Evolutionary conservation across 345 rosid species (phyloP).

Genomic region (Eucalyptus rudis): DNA sequence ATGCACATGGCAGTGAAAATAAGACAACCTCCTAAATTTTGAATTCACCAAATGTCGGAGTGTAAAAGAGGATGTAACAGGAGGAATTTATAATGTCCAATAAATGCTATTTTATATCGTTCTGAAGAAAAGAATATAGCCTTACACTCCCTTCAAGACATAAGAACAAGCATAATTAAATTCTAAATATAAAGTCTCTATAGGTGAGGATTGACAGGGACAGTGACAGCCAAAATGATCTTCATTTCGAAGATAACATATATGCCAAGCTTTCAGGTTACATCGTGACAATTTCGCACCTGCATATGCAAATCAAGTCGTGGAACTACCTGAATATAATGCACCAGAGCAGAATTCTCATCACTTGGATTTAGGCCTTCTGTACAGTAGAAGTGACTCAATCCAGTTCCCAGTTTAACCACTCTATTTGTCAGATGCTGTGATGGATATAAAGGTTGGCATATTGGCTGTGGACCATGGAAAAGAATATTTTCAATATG

Average conservation of each 20-base stretch:
- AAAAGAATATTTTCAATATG: conserved; percentile 53
- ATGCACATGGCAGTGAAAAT: neutral
- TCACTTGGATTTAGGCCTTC: conserved; percentile 70
- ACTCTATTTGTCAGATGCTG: conserved; percentile 71
- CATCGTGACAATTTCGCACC: neutral
- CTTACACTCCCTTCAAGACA: neutral
- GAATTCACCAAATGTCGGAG: neutral
- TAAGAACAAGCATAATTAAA: neutral
- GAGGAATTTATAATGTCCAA: neutral
- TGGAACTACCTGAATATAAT: conserved; percentile 69
- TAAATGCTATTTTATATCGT: neutral
- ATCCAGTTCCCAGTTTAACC: conserved; percentile 55
- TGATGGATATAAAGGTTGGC: conserved; percentile 66
- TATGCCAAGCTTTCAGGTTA: neutral
- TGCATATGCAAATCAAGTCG: neutral
- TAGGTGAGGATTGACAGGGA: neutral
- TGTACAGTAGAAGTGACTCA: conserved; percentile 35
- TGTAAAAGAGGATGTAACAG: neutral
- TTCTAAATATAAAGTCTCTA: neutral
- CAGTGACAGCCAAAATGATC: neutral
- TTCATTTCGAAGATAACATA: neutral
- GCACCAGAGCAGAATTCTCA: conserved; percentile 75
- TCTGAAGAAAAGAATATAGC: neutral
- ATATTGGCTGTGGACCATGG: conserved; percentile 41
- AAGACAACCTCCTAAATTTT: neutral